Base-by-base conservation (phyloP, 805 yeast species). In the Maudiozyma serrabonitensis region DNA sequence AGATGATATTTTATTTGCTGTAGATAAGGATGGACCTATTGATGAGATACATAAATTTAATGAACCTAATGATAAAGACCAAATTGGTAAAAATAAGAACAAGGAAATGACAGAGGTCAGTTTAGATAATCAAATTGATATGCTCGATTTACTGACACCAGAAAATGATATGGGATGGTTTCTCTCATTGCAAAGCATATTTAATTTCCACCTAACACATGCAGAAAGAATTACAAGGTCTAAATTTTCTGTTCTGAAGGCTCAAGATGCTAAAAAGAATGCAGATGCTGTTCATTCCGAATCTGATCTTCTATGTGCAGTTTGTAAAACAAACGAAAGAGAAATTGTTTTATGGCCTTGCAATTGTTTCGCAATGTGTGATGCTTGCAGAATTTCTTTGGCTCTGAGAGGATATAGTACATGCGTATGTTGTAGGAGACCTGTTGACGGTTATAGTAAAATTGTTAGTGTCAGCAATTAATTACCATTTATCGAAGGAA, bases 261-360 rank as follows among this genome's bases (percentile, higher is more conserved):
- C 19, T 15, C 21, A 38, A 23, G 19, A 38, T 38, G 21, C 34
- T 13, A 16, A 41, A n/a, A 15, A 16, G 5, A 25, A 32, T 25
- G 6, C 7, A 16, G 47, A 43, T 37, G 40, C 42, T 16, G 34
- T 25, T 15, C 15, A 23, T 19, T 39, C 42, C 4, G 46, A 38
- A 8, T 6, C 13, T 28, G 51, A 49, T 34, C 55, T 79, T 7
- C 71, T 72, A 8, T 89, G 97, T 66, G 96, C 87, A 8, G 84
- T 89, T 3, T 89, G 96, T 63, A 95, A 85, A 57, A 73, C 75
- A 6, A 80, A 83, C 50, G 76, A 80, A 6, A 73, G 96, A 53
- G 82, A 82, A 50, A 77, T 90, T 45, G 80, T 89, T 12, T 69
- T 90, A 3, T 89, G 96, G 96, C 97, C 97, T 0, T 89, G 97